Evolutionary conservation across 495 filamentous ascomycete genomes (phyloP).

Genomic region (Pyrenopolyporus hunteri): DNA sequence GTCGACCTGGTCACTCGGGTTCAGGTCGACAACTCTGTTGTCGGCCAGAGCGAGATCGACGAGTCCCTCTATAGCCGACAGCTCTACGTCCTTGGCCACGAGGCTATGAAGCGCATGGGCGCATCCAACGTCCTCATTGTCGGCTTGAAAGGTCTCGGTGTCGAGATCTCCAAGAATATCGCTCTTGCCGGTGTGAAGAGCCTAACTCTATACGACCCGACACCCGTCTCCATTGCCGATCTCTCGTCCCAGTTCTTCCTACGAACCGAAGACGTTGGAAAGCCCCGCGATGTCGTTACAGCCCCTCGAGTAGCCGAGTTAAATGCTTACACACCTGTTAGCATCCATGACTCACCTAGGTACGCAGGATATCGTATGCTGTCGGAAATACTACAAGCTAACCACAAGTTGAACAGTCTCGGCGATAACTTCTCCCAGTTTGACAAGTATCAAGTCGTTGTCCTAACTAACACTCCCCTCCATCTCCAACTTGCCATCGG

Average conservation of each 20-base stretch:
- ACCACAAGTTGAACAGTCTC: conserved; percentile 51
- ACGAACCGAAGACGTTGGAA: conserved; percentile 84
- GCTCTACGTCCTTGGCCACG: conserved; percentile 96
- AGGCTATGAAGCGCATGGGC: conserved; percentile 99
- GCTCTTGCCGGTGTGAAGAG: conserved; percentile 89
- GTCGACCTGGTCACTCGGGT: conserved; percentile 75
- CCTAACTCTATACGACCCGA: conserved; percentile 84
- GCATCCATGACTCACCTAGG: conserved; percentile 66
- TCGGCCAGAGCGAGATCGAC: conserved; percentile 75
- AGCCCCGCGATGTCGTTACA: conserved; percentile 84
- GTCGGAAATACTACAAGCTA: conserved; percentile 8
- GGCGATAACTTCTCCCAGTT: conserved; percentile 74
- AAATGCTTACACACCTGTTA: conserved; percentile 93
- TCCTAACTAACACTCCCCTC: conserved; percentile 83
- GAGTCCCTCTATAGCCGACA: conserved; percentile 97
- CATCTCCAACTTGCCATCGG: conserved; percentile 80
- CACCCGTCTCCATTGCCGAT: conserved; percentile 80
- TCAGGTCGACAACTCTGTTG: conserved; percentile 75
- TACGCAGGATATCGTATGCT: conserved; percentile 29
- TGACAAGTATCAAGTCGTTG: conserved; percentile 87
- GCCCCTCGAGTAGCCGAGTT: conserved; percentile 90
- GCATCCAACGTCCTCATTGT: conserved; percentile 93
- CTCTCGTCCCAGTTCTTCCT: conserved; percentile 98
- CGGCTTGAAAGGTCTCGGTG: conserved; percentile 90
- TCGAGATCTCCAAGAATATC: conserved; percentile 99